A percentile compares a stretch with the other conserved stretches of the same genome.
Conservation (phyloP, 805 yeast genomes). For the Brettanomyces bruxellensis region DNA sequence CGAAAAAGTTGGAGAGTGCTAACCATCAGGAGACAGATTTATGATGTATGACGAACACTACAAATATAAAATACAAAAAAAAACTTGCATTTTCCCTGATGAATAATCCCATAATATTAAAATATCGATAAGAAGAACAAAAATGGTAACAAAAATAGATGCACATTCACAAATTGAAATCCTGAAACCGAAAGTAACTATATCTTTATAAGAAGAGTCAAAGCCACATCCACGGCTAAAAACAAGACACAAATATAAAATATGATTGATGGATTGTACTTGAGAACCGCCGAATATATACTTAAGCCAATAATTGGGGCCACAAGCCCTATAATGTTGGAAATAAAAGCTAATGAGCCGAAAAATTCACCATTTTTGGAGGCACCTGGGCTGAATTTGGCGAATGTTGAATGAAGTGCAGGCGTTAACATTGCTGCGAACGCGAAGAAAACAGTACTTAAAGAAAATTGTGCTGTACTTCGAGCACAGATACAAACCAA, state of each 20-base stretch:
- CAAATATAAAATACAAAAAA: neutral
- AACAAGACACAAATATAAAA: slow-evolving; percentile 17
- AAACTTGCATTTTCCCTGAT: no score
- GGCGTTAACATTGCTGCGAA: slow-evolving; percentile 48
- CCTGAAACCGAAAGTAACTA: no score
- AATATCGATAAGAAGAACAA: neutral
- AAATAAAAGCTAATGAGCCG: slow-evolving; percentile 58
- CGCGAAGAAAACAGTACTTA: slow-evolving; percentile 30
- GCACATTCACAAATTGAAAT: no score
- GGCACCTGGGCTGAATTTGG: slow-evolving; percentile 48
- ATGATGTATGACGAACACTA: neutral
- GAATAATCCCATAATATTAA: neutral
- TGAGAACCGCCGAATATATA: slow-evolving; percentile 38
- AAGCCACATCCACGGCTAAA: neutral
- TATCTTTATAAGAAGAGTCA: neutral
- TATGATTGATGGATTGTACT: slow-evolving; percentile 29
- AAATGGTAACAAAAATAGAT: no score
- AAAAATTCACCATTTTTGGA: slow-evolving; percentile 60
- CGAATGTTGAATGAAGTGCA: slow-evolving; percentile 45
- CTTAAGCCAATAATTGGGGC: slow-evolving; percentile 41
- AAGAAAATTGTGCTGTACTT: slow-evolving; percentile 30
- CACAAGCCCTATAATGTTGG: slow-evolving; percentile 38
- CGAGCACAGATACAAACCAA: slow-evolving; percentile 29
- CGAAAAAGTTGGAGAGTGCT: neutral
- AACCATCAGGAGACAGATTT: no score